Evolutionary conservation across 345 rosid genomes (phyloP).

Genomic region (Acer negundo): DNA sequence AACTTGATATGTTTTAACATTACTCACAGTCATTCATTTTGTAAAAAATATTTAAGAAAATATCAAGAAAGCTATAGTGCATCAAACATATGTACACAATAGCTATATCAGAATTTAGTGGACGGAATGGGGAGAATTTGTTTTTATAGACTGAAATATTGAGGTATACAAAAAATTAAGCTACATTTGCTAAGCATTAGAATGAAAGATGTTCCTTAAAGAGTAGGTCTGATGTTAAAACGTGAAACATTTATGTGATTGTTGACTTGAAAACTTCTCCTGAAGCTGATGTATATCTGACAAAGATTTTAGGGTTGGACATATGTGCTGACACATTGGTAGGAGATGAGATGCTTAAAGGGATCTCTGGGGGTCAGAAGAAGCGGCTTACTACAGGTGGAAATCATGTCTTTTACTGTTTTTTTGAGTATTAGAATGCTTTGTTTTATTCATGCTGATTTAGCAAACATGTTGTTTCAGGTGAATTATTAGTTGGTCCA

Average conservation of each 20-base stretch:
- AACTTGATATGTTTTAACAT: background rate
- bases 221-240: background rate
- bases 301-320: conserved; percentile 99
- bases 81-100: background rate
- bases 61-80: background rate
- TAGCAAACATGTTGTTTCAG: conserved; percentile 40
- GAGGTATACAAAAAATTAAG: background rate
- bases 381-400: conserved; percentile 96
- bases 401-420: conserved; percentile 6
- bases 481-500: conserved; percentile 93
- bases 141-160: background rate
- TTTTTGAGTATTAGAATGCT: conserved; percentile 1
- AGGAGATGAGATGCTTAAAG: conserved; percentile 99
- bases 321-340: conserved; percentile 88
- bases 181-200: background rate
- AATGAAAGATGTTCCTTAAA: background rate
- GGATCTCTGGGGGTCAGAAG: conserved; percentile 99
- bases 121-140: background rate
- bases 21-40: background rate
- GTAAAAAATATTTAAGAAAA: background rate
- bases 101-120: background rate
- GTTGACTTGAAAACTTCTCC: conserved; percentile 24
- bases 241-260: background rate
- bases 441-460: conserved; percentile 23
- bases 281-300: conserved; percentile 55